Conservation (phyloP, 352 stramenopile species). For the Phytophthora sp. region DNA sequence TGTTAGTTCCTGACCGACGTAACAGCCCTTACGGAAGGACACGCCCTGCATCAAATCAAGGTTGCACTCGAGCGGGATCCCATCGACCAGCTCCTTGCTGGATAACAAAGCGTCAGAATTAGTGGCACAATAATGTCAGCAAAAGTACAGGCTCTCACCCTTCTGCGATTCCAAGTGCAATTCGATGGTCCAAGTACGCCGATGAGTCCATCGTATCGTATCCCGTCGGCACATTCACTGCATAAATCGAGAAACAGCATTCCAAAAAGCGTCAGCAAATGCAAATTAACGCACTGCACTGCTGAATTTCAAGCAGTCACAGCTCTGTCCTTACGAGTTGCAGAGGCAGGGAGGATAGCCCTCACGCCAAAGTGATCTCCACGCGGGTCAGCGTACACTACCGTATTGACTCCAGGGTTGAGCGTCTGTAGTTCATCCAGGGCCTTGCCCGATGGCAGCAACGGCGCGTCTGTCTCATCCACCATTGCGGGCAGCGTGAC, state of each 20-base stretch:
- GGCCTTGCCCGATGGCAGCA: constrained; percentile 17
- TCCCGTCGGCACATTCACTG: constrained; percentile 60
- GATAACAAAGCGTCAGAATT: constrained; percentile 6
- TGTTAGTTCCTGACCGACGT: constrained; percentile 95
- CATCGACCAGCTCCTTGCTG: constrained; percentile 78
- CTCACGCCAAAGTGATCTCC: constrained; percentile 68
- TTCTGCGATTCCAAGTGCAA: constrained; percentile 76
- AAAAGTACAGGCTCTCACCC: constrained; percentile 44
- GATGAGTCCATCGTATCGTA: constrained; percentile 51
- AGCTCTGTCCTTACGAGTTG: constrained; percentile 37
- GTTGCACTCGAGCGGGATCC: constrained; percentile 93
- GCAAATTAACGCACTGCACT: neutral
- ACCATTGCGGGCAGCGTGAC: constrained; percentile 59
- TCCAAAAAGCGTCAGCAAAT: constrained; percentile 5
- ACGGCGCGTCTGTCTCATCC: constrained; percentile 32
- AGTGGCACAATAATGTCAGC: constrained; percentile 4
- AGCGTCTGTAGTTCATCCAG: constrained; percentile 36
- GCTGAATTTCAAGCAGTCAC: neutral
- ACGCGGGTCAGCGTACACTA: constrained; percentile 70
- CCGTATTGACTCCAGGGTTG: constrained; percentile 45
- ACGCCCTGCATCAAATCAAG: constrained; percentile 91
- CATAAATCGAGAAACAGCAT: constrained; percentile 11
- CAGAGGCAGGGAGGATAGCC: constrained; percentile 51
- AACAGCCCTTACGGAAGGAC: constrained; percentile 95
- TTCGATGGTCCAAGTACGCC: constrained; percentile 65